Percentiles rank a stretch among this genome's conserved stretches.
Conservation (phyloP, 2,329 filamentous ascomycete species). For the Hypoxylon sp. region DNA sequence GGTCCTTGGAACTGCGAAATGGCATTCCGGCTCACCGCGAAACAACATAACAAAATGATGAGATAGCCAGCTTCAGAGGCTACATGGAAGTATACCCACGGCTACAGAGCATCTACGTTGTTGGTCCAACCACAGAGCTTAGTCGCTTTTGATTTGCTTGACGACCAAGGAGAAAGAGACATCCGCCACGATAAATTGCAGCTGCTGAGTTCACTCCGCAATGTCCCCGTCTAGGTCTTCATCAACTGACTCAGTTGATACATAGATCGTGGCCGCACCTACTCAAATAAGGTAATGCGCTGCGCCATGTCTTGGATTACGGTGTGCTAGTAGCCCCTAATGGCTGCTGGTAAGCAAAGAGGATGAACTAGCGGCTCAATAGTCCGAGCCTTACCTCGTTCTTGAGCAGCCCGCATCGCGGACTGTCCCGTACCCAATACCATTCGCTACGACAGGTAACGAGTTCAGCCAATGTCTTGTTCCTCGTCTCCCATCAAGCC, state of each 20-base stretch:
- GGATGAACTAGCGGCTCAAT: conserved; percentile 1
- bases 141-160: not conserved
- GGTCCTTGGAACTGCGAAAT: not conserved
- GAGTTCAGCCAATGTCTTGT: not conserved
- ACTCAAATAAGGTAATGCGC: not conserved
- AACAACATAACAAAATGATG: not conserved
- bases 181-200: not conserved
- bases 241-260: not conserved
- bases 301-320: not conserved
- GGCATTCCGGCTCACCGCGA: not conserved
- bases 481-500: not conserved
- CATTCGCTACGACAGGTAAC: not conserved
- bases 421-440: not conserved
- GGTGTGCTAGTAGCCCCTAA: not conserved
- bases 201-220: not conserved
- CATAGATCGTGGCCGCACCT: not conserved
- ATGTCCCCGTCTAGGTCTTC: not conserved
- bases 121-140: not conserved
- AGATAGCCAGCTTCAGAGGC: not conserved
- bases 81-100: not conserved
- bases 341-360: not conserved
- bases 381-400: not conserved
- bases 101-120: not conserved
- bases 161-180: not conserved
- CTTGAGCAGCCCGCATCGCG: not conserved